These are phyloP conservation scores for Diaporthe ilicicola DNA, from an alignment of 2,329 filamentous ascomycete genomes.

Conservation along the genomic window DNA sequence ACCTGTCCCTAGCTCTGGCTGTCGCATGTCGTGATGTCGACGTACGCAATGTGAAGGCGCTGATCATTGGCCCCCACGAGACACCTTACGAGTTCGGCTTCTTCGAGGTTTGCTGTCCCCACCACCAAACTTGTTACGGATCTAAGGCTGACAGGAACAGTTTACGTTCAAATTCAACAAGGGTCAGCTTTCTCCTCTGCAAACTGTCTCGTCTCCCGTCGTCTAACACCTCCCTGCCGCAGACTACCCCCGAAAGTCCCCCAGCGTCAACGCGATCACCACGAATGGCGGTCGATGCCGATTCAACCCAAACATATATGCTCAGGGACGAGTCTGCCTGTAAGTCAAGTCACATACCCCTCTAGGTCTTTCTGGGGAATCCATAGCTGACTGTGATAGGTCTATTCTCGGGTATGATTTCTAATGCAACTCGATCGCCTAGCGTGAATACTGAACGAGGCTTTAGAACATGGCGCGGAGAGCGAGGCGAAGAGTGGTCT, in stretches of 20 bases:
- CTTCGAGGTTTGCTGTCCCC: slow-evolving; percentile 75
- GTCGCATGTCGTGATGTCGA: slow-evolving; percentile 89
- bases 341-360: slow-evolving; percentile 55
- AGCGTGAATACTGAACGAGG: slow-evolving; percentile 27
- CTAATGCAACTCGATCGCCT: slow-evolving; percentile 28
- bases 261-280: slow-evolving; percentile 73
- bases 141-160: slow-evolving; percentile 54
- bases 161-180: slow-evolving; percentile 80
- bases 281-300: slow-evolving; percentile 89
- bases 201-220: not conserved
- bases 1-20: slow-evolving; percentile 70
- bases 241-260: slow-evolving; percentile 84
- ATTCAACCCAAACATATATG: slow-evolving; percentile 98
- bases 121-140: not conserved
- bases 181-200: slow-evolving; percentile 57
- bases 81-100: slow-evolving; percentile 98
- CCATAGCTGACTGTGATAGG: slow-evolving; percentile 50
- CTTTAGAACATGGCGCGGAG: slow-evolving; percentile 89
- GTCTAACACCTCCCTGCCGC: slow-evolving; percentile 28
- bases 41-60: slow-evolving; percentile 84
- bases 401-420: slow-evolving; percentile 81
- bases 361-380: not conserved
- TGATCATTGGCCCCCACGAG: slow-evolving; percentile 92
- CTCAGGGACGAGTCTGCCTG: slow-evolving; percentile 90
- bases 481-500: slow-evolving; percentile 94